Evolutionary conservation across 495 filamentous ascomycete genomes (phyloP).

Genomic region (Neurospora discreta): DNA sequence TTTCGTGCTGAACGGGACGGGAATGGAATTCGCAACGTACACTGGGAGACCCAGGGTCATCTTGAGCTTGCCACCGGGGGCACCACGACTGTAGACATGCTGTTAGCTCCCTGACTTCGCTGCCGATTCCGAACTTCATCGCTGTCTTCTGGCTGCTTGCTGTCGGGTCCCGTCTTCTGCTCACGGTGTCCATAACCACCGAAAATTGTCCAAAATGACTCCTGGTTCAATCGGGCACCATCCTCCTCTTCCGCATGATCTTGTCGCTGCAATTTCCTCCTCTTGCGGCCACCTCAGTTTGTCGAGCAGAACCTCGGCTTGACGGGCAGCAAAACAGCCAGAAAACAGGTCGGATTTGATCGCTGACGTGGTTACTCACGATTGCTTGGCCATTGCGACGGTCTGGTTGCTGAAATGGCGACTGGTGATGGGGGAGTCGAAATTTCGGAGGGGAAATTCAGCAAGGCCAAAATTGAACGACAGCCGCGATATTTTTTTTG

Average conservation of each 20-base stretch:
- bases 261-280: conserved; percentile 1
- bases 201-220: not conserved
- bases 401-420: conserved; percentile 23
- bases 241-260: not conserved
- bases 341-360: not conserved
- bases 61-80: conserved; percentile 99
- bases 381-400: conserved; percentile 40
- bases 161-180: not conserved
- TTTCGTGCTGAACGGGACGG: conserved; percentile 1
- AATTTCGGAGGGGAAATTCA: conserved; percentile 20
- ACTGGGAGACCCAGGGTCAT: conserved; percentile 99
- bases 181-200: not conserved
- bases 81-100: conserved; percentile 54
- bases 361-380: conserved; percentile 25
- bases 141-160: not conserved
- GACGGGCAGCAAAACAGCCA: not conserved
- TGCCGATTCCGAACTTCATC: not conserved
- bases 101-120: conserved; percentile 13
- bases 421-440: conserved; percentile 24
- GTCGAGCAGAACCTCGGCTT: not conserved
- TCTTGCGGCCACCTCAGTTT: not conserved
- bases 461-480: conserved; percentile 19
- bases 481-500: conserved; percentile 23
- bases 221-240: not conserved
- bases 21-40: conserved; percentile 49